Conservation (phyloP, 1,284 basidiomycete species). For the Ceratobasidium sp. region DNA sequence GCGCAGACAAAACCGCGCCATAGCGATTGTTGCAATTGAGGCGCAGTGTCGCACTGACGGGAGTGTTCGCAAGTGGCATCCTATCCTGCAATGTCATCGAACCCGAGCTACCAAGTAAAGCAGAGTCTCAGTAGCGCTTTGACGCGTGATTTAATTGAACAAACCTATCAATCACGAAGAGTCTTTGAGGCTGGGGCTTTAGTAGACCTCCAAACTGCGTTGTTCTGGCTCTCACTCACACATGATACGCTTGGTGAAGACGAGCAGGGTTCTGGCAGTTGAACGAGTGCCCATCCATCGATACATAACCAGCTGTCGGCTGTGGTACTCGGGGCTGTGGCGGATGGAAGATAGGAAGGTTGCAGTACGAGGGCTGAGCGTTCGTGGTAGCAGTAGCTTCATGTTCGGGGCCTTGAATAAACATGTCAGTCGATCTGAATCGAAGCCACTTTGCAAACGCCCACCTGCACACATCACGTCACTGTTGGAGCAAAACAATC, state of each 20-base stretch:
- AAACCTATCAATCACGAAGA: slow-evolving; percentile 62
- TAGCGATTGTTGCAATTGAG: slow-evolving; percentile 60
- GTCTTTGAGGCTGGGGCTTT: slow-evolving; percentile 53
- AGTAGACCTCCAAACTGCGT: neutral
- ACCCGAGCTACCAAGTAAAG: slow-evolving; percentile 56
- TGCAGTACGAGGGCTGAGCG: slow-evolving; percentile 66
- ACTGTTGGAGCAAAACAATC: slow-evolving; percentile 50
- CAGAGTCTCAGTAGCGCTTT: neutral
- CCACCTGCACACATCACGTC: slow-evolving; percentile 65
- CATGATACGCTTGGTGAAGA: slow-evolving; percentile 63
- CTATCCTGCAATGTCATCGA: slow-evolving; percentile 63
- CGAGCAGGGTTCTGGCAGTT: slow-evolving; percentile 64
- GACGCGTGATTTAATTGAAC: slow-evolving; percentile 28
- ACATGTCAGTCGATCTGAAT: neutral
- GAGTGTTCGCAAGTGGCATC: slow-evolving; percentile 60
- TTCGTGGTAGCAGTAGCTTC: slow-evolving; percentile 54
- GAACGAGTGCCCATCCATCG: slow-evolving; percentile 66
- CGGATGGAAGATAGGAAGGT: slow-evolving; percentile 64
- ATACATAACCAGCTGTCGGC: slow-evolving; percentile 59
- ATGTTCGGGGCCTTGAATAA: slow-evolving; percentile 61
- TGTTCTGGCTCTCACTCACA: slow-evolving; percentile 58
- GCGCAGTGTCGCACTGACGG: slow-evolving; percentile 58
- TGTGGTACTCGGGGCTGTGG: slow-evolving; percentile 51
- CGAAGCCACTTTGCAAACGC: slow-evolving; percentile 12
- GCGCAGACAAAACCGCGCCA: slow-evolving; percentile 66